Conservation (phyloP, 1,139 yeast species). For the Pichia sp. region DNA sequence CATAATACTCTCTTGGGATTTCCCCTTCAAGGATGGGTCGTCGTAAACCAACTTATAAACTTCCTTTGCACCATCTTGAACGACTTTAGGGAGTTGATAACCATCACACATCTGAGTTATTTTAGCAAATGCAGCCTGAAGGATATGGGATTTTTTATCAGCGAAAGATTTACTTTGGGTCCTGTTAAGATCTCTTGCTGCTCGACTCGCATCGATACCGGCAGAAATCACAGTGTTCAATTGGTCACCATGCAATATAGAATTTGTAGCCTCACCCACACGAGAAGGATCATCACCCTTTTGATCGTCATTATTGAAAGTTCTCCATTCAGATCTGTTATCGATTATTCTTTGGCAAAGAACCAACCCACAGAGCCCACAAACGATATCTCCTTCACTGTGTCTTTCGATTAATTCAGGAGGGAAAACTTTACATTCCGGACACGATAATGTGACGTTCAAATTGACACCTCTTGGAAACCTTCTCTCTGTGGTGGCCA, state of each 20-base stretch:
- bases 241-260: slow-evolving; percentile 85
- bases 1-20: slow-evolving; percentile 90
- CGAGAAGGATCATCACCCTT: slow-evolving; percentile 98
- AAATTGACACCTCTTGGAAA: slow-evolving; percentile 44
- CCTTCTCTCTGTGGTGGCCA: slow-evolving; percentile 14
- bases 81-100: slow-evolving; percentile 87
- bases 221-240: slow-evolving; percentile 89
- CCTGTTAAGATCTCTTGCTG: slow-evolving; percentile 82
- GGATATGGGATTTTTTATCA: slow-evolving; percentile 81
- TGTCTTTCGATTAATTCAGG: slow-evolving; percentile 94
- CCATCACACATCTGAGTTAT: slow-evolving; percentile 97
- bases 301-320: slow-evolving; percentile 94
- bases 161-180: slow-evolving; percentile 84
- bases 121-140: slow-evolving; percentile 85
- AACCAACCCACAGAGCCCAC: slow-evolving; percentile 94
- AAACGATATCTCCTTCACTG: slow-evolving; percentile 95
- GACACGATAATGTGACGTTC: slow-evolving; percentile 87
- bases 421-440: slow-evolving; percentile 92
- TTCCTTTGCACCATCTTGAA: slow-evolving; percentile 96
- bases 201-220: slow-evolving; percentile 69
- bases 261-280: slow-evolving; percentile 99
- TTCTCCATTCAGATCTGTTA: slow-evolving; percentile 97
- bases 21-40: slow-evolving; percentile 81
- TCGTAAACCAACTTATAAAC: slow-evolving; percentile 90
- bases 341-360: slow-evolving; percentile 90